Evolutionary conservation across 495 filamentous ascomycete genomes (phyloP), one percentile per base, ranked within the genome.

Genomic region (Hypomontagnella submonticulosa): DNA sequence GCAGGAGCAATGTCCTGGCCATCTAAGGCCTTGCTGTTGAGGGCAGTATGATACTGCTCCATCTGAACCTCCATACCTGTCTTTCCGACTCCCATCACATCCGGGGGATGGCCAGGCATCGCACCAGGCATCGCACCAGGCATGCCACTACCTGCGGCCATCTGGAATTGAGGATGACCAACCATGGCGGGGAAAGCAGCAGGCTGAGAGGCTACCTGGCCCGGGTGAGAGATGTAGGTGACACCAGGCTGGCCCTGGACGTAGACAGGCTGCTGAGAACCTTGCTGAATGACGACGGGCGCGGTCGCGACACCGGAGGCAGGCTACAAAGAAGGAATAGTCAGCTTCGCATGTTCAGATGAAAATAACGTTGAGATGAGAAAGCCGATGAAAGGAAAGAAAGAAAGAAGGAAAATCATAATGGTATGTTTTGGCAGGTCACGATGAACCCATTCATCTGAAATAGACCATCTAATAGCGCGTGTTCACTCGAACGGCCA

Each of bases 1-100:
- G 78, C 75, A 0, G 83, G 83, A 46, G 78, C 79, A 53, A 84
- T 81, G 37, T 82, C 81, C 73, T 84, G 82, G 10, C 80, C 76
- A 61, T 81, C 76, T 48, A 76, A 73, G 20, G 74, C 70, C 52
- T 73, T 71, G 70, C 71, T 80, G 38, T 73, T 67, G 43, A 77
- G 44, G n/a, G 80, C 77, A 34, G 75, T 70, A 42, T 76, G 71
- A 6, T 72, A 66, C 61, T 76, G 75, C 54, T 80, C 71, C 5
- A 77, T 71, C 5, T 75, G 64, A 3, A 75, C 46, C 60, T 81
- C 77, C 38, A 65, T 62, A 34, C 71, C 70, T 0, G 76, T 83
- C 42, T 74, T 74, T 46, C 79, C 79, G 43, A 80, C 71, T 40
- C 78, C 77, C 48, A 73, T 46, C 13, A 76, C 71, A 11, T 75